Evolutionary conservation across 805 yeast species (phyloP).

Genomic region (Myxozyma sirexii): DNA sequence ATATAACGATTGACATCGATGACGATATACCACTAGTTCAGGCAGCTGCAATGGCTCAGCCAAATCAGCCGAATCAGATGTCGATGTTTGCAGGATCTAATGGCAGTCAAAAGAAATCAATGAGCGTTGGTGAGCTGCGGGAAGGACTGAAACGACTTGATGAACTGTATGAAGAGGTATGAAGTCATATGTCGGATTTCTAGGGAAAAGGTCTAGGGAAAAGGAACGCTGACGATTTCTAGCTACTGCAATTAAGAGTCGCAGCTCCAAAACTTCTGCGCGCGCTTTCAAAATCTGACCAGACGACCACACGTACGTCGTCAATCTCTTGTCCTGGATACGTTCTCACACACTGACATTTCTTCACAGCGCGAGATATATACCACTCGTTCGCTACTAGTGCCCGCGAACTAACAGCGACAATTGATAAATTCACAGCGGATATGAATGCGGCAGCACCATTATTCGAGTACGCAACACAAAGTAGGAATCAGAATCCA

Average conservation of each 20-base stretch:
- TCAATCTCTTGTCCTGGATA: background rate
- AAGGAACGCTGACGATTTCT: too few relatives aligned
- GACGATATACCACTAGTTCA: conserved; percentile 6
- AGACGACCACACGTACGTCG: background rate
- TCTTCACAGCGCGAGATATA: conserved; percentile 1
- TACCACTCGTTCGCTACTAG: conserved; percentile 9
- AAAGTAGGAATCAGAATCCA: background rate
- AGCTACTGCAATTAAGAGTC: conserved; percentile 9
- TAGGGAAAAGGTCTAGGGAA: too few relatives aligned
- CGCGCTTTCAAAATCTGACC: background rate
- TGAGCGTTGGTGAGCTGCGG: background rate
- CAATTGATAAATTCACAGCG: conserved; percentile 8
- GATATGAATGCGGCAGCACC: conserved; percentile 6
- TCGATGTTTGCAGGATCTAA: background rate
- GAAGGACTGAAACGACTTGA: conserved; percentile 7
- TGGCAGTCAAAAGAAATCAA: background rate
- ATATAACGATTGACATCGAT: conserved; percentile 8
- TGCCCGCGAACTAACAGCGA: background rate
- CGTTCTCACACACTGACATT: background rate
- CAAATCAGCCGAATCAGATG: background rate
- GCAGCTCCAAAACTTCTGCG: conserved; percentile 15
- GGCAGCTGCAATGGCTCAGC: background rate
- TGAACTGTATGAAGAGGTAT: conserved; percentile 9
- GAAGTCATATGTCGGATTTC: background rate
- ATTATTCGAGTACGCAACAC: conserved; percentile 2